Evolutionary conservation across 2,329 filamentous ascomycete species (phyloP).

Genomic region (Venturia asperata): DNA sequence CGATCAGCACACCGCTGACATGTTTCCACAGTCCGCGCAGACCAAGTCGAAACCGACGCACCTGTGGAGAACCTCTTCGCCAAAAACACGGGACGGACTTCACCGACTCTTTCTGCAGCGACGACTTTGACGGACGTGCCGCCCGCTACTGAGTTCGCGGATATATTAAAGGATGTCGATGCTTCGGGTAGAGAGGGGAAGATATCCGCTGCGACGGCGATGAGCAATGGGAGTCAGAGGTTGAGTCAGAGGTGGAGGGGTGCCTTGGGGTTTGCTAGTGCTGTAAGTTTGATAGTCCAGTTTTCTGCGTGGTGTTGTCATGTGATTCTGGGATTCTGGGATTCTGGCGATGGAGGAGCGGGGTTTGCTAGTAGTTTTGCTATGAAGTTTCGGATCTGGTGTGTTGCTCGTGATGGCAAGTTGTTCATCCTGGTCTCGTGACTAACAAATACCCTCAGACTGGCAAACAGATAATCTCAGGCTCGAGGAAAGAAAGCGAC

Average conservation of each 20-base stretch:
- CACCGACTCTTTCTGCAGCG: not conserved
- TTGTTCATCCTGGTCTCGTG: not conserved
- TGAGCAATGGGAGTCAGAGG: not conserved
- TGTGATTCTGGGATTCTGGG: not conserved
- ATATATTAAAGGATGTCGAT: not conserved
- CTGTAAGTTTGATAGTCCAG: not conserved
- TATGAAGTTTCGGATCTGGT: too few species aligned
- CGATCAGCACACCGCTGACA: not conserved
- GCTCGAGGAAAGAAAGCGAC: not conserved
- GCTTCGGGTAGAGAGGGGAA: not conserved
- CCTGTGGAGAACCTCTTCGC: not conserved
- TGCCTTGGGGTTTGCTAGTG: constrained; percentile 1
- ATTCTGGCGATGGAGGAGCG: too few species aligned
- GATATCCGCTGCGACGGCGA: not conserved
- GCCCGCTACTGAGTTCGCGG: not conserved
- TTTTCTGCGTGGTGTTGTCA: not conserved
- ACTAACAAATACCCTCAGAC: not conserved
- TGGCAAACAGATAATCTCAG: not conserved
- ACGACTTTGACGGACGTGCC: not conserved
- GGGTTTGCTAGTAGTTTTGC: too few species aligned
- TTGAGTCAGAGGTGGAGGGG: constrained; percentile 6
- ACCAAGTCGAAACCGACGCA: not conserved
- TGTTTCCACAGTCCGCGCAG: not conserved
- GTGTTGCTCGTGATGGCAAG: too few species aligned
- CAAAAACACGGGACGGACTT: not conserved